Conservation (phyloP, 2,329 filamentous ascomycete genomes). For the Colletotrichum caudatum region DNA sequence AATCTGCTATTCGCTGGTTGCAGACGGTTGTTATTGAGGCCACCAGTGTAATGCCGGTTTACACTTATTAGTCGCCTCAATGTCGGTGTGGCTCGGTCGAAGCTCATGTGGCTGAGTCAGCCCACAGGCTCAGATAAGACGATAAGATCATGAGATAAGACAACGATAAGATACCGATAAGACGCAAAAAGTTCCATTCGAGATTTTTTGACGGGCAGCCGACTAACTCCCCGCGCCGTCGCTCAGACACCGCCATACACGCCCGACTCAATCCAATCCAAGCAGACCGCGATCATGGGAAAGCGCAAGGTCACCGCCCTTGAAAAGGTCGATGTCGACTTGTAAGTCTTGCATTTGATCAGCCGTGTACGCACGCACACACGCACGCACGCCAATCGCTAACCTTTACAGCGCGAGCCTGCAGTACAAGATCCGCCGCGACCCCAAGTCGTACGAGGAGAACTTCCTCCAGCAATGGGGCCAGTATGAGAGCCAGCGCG, state of each 20-base stretch:
- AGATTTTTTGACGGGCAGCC: constrained; percentile 15
- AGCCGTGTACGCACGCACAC: background rate
- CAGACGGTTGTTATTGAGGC: no score
- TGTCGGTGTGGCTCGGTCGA: background rate
- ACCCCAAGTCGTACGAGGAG: constrained; percentile 90
- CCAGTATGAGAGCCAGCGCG: constrained; percentile 90
- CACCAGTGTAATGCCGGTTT: no score
- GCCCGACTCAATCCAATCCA: constrained; percentile 5
- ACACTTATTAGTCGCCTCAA: background rate
- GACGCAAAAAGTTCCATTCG: constrained; percentile 20
- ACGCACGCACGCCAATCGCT: constrained; percentile 42
- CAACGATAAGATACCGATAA: background rate
- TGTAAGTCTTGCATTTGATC: constrained; percentile 61
- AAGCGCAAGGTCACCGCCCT: constrained; percentile 92
- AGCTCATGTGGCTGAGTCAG: accelerated
- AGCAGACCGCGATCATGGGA: constrained; percentile 65
- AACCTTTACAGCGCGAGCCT: constrained; percentile 75
- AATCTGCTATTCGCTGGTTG: no score
- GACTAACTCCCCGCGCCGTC: constrained; percentile 26
- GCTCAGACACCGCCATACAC: constrained; percentile 17
- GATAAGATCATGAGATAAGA: background rate
- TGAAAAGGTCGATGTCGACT: constrained; percentile 94
- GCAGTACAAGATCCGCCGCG: constrained; percentile 90
- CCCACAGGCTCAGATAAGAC: background rate
- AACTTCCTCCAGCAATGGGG: constrained; percentile 90